Conservation (phyloP, 768 basidiomycete species). For the Russula brevipes region DNA sequence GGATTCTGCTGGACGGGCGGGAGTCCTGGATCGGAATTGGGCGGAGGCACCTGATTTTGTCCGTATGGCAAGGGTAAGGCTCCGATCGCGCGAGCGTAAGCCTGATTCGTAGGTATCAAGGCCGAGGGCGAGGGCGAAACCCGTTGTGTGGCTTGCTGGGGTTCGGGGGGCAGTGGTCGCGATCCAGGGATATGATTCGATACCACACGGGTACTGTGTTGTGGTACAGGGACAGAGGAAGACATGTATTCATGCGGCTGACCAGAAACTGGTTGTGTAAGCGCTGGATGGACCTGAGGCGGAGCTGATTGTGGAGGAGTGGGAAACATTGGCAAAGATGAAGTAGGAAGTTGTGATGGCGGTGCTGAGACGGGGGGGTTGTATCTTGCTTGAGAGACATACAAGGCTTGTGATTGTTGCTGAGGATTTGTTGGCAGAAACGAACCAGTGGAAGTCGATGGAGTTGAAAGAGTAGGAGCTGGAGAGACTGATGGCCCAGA, state of each 20-base stretch:
- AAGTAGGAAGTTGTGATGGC: constrained; percentile 26
- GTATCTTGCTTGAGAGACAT: constrained; percentile 17
- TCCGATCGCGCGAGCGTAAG: constrained; percentile 9
- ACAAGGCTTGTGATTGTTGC: constrained; percentile 7
- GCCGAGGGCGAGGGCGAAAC: constrained; percentile 4
- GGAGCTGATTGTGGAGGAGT: constrained; percentile 38
- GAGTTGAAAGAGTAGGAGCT: constrained; percentile 5
- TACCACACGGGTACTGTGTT: constrained; percentile 9
- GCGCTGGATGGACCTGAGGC: constrained; percentile 15
- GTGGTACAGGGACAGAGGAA: constrained; percentile 7
- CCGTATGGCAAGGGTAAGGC: constrained; percentile 1
- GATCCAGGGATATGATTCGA: constrained; percentile 23
- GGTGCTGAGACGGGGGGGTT: constrained; percentile 24
- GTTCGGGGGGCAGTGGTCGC: constrained; percentile 25
- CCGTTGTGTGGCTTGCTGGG: constrained; percentile 13
- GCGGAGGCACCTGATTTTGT: constrained; percentile 1
- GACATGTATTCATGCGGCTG: constrained; percentile 13
- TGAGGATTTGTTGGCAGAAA: constrained; percentile 10
- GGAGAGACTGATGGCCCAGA: constrained; percentile 22
- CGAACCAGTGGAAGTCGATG: constrained; percentile 6
- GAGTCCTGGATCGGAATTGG: neutral
- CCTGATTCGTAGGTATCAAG: constrained; percentile 9
- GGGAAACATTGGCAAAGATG: constrained; percentile 30
- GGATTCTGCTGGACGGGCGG: constrained; percentile 17
- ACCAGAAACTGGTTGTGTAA: neutral